phyloP scores from a whole-genome alignment of 2,329 filamentous ascomycete species.

The Rugonectria rugulosa region DNA sequence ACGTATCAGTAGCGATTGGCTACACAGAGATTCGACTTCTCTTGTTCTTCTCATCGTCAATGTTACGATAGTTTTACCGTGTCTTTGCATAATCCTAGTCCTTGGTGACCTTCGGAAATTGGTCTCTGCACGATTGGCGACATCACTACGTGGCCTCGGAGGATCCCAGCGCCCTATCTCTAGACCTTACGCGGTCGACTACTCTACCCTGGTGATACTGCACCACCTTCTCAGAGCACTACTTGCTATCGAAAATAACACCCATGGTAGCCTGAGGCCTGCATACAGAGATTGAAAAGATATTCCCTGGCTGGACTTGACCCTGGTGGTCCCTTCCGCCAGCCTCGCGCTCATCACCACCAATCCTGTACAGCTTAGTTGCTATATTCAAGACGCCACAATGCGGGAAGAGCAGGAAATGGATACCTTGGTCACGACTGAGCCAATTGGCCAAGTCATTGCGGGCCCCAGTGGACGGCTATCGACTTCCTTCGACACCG shows the following conservation, averaged over 20 bases:
- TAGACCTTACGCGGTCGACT: too few relatives aligned
- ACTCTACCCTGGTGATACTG: too few relatives aligned
- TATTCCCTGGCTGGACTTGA: too few relatives aligned
- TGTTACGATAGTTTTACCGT: background rate
- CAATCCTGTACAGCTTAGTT: background rate
- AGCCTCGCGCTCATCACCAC: background rate
- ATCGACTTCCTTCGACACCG: conserved; percentile 39
- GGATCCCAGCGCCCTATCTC: conserved; percentile 7
- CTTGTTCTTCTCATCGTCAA: background rate
- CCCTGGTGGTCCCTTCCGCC: too few relatives aligned
- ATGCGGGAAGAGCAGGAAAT: conserved; percentile 2
- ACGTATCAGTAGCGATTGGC: conserved; percentile 26
- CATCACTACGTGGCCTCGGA: background rate
- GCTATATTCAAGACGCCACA: background rate
- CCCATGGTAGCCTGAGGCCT: background rate
- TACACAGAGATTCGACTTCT: background rate
- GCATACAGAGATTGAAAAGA: too few relatives aligned
- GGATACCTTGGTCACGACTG: conserved; percentile 21
- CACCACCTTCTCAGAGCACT: too few relatives aligned
- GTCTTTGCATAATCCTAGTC: background rate
- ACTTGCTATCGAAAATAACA: background rate
- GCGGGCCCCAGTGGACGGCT: conserved; percentile 35
- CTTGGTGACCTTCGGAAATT: background rate
- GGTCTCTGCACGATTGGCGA: background rate
- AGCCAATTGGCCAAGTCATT: conserved; percentile 35